phyloP scores from a whole-genome alignment of 2,329 filamentous ascomycete species.

The Fusarium xyrophilum region DNA sequence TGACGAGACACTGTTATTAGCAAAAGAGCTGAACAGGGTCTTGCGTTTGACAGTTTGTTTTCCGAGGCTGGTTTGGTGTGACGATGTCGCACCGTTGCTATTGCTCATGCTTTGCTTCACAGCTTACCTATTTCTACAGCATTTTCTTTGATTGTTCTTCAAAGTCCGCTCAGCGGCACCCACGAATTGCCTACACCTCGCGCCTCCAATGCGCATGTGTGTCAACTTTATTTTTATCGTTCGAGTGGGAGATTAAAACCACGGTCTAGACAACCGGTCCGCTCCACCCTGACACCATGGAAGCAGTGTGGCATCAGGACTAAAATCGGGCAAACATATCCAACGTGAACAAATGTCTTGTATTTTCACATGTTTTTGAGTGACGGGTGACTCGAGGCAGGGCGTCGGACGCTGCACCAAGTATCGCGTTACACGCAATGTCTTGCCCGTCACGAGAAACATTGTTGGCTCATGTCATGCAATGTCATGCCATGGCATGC shows the following conservation, averaged over 20 bases:
- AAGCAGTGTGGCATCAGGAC: constrained; percentile 65
- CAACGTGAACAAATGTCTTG: constrained; percentile 11
- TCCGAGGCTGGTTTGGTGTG: background rate
- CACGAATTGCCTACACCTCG: constrained; percentile 69
- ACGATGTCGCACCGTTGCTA: constrained; percentile 27
- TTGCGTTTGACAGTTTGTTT: constrained; percentile 10
- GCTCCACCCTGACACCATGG: constrained; percentile 70
- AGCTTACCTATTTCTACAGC: constrained; percentile 1
- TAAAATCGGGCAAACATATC: constrained; percentile 64
- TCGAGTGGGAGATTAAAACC: constrained; percentile 68
- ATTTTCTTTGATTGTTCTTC: background rate
- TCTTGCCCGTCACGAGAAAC: background rate
- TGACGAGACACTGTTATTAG: constrained; percentile 2
- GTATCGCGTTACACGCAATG: constrained; percentile 6
- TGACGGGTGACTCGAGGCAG: constrained; percentile 7
- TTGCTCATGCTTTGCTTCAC: background rate
- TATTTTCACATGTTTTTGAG: background rate
- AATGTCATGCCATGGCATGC: background rate
- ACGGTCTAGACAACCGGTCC: constrained; percentile 73
- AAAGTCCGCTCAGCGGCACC: constrained; percentile 45
- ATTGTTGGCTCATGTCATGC: background rate
- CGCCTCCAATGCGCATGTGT: constrained; percentile 64
- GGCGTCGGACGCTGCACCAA: background rate
- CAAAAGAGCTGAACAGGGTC: background rate
- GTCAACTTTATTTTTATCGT: constrained; percentile 64